Evolutionary conservation across 768 basidiomycete species (phyloP).

Genomic region (Naganishia vaughanmartiniae): DNA sequence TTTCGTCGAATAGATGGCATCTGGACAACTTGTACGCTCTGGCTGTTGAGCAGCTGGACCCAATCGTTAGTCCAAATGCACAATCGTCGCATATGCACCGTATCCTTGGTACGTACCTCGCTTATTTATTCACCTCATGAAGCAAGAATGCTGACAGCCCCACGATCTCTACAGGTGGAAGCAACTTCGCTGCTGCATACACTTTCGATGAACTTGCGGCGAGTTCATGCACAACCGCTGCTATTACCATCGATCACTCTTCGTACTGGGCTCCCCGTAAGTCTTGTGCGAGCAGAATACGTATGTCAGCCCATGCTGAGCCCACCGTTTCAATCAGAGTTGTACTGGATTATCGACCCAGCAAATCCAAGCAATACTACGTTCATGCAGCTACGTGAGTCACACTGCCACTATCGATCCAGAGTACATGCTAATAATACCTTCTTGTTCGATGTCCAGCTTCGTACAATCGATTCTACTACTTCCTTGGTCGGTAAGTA

Average conservation of each 20-base stretch:
- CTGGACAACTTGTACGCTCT: conserved; percentile 37
- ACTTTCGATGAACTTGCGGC: conserved; percentile 37
- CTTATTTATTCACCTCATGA: not conserved
- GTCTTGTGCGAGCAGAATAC: not conserved
- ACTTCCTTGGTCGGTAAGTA: conserved; percentile 19
- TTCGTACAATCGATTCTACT: conserved; percentile 21
- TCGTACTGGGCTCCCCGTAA: conserved; percentile 33
- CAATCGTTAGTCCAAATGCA: conserved; percentile 44
- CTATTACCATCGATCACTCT: conserved; percentile 43
- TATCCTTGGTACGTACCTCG: conserved; percentile 34
- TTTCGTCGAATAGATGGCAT: conserved; percentile 3
- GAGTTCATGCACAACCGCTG: conserved; percentile 38
- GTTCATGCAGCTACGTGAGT: conserved; percentile 14
- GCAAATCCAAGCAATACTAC: conserved; percentile 15
- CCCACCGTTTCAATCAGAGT: not conserved
- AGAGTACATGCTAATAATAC: too few species aligned
- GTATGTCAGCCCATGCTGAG: not conserved
- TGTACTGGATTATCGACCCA: conserved; percentile 29
- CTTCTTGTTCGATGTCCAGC: not conserved
- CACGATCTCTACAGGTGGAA: conserved; percentile 30
- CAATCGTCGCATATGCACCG: conserved; percentile 47
- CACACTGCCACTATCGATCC: not conserved
- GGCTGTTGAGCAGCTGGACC: conserved; percentile 44
- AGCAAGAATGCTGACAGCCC: not conserved
- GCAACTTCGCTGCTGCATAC: conserved; percentile 42